Evolutionary conservation across 306 rosid species (phyloP).

Genomic region (Vachellia collinsii): DNA sequence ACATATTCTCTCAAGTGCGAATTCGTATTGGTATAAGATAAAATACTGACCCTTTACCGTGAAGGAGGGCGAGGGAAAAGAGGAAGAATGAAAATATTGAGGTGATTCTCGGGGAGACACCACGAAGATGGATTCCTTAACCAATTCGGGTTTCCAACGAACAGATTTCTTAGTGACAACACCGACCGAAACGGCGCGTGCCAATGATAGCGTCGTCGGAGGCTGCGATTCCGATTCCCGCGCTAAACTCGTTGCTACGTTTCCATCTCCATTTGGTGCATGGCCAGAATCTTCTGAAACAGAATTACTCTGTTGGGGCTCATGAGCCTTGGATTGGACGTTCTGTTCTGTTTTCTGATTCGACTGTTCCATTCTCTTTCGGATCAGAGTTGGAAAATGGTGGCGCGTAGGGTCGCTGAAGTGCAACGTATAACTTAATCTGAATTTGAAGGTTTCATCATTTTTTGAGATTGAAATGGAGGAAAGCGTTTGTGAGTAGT

Average conservation of each 20-base stretch:
- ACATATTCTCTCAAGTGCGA: neutral
- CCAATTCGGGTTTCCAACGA: conserved; percentile 83
- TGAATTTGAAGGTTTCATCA: conserved; percentile 1
- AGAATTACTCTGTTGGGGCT: conserved; percentile 24
- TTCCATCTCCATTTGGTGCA: conserved; percentile 41
- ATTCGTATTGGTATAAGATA: neutral
- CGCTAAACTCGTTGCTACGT: conserved; percentile 31
- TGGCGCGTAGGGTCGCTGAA: conserved; percentile 28
- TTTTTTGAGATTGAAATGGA: neutral
- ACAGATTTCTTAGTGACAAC: conserved; percentile 70
- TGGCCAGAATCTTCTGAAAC: conserved; percentile 26
- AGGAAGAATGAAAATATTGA: conserved; percentile 32
- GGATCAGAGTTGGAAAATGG: neutral
- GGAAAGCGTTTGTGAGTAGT: neutral
- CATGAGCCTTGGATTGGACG: neutral
- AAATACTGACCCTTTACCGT: conserved; percentile 56
- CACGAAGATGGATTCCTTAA: conserved; percentile 58
- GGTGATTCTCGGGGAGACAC: conserved; percentile 47
- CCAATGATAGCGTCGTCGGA: conserved; percentile 30
- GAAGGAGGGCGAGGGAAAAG: conserved; percentile 45
- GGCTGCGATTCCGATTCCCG: conserved; percentile 45
- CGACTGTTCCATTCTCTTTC: conserved; percentile 52
- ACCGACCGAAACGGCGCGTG: conserved; percentile 29
- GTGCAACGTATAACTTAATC: neutral
- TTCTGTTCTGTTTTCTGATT: conserved; percentile 41